phyloP scores from a whole-genome alignment of 1,284 basidiomycete genomes.

The Moesziomyces sp. region DNA sequence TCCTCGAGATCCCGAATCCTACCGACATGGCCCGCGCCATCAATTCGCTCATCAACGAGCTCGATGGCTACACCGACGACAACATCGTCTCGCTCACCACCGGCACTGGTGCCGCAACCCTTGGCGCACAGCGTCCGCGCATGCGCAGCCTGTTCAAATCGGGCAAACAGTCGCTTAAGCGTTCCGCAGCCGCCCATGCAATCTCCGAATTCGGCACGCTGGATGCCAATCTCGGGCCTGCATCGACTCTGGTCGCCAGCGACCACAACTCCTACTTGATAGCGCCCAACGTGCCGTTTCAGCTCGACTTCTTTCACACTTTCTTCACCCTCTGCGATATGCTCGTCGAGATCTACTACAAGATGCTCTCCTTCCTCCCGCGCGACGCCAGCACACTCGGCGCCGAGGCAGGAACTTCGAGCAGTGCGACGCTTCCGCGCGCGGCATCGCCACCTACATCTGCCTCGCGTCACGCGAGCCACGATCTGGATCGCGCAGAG shows the following conservation, averaged over 20 bases:
- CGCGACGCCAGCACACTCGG: constrained; percentile 7
- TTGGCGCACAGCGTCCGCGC: constrained; percentile 33
- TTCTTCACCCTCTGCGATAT: constrained; percentile 60
- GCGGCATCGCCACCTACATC: constrained; percentile 18
- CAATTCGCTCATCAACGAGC: constrained; percentile 47
- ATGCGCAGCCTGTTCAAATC: constrained; percentile 53
- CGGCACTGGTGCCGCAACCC: constrained; percentile 11
- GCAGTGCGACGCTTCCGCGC: constrained; percentile 6
- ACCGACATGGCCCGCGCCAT: constrained; percentile 46
- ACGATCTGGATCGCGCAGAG: constrained; percentile 15
- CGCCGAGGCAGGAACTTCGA: background rate
- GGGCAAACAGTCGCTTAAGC: constrained; percentile 33
- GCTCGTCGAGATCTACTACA: constrained; percentile 55
- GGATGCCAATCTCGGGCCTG: constrained; percentile 22
- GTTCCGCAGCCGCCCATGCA: constrained; percentile 34
- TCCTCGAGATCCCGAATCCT: constrained; percentile 41
- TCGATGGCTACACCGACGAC: constrained; percentile 46
- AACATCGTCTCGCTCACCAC: constrained; percentile 25
- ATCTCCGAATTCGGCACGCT: constrained; percentile 38
- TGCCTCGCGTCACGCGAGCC: constrained; percentile 6
- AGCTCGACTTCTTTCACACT: constrained; percentile 55
- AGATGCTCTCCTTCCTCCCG: constrained; percentile 44
- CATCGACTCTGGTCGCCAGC: constrained; percentile 9
- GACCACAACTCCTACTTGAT: constrained; percentile 77
- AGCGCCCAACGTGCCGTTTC: constrained; percentile 73